phyloP scores from a whole-genome alignment of 2,329 filamentous ascomycete genomes.

The Calonectria naviculata region DNA sequence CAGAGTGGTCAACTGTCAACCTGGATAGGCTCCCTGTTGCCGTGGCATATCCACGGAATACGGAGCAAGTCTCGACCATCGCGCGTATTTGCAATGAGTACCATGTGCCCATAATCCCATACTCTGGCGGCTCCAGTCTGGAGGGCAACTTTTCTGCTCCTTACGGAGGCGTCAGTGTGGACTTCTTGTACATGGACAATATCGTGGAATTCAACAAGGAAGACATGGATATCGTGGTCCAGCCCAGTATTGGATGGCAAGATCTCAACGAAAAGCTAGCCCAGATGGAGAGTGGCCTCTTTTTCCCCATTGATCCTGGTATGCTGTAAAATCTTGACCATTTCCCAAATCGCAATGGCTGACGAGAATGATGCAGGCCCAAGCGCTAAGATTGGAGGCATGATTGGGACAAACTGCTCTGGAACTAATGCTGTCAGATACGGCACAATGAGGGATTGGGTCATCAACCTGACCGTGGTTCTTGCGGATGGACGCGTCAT shows the following conservation, averaged over 20 bases:
- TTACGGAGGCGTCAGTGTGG: slow-evolving; percentile 87
- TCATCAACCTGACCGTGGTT: slow-evolving; percentile 84
- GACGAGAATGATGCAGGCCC: slow-evolving; percentile 52
- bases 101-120: slow-evolving; percentile 86
- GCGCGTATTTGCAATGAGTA: slow-evolving; percentile 80
- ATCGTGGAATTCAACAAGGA: slow-evolving; percentile 83
- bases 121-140: slow-evolving; percentile 86
- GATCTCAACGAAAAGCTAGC: slow-evolving; percentile 79
- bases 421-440: slow-evolving; percentile 86
- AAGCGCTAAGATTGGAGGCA: slow-evolving; percentile 81
- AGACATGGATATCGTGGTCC: slow-evolving; percentile 93
- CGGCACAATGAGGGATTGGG: slow-evolving; percentile 90
- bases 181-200: slow-evolving; percentile 89
- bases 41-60: slow-evolving; percentile 72
- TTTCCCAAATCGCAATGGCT: neutral
- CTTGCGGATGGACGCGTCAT: slow-evolving; percentile 82
- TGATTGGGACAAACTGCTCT: slow-evolving; percentile 83
- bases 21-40: slow-evolving; percentile 70
- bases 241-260: slow-evolving; percentile 94
- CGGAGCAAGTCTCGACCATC: slow-evolving; percentile 69
- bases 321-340: slow-evolving; percentile 31
- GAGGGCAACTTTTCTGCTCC: slow-evolving; percentile 93
- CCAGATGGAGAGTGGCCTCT: slow-evolving; percentile 79
- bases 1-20: slow-evolving; percentile 73
- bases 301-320: slow-evolving; percentile 92